Conservation (phyloP, 192 early-diverging fungal species). For the Backusella psychrophila region DNA sequence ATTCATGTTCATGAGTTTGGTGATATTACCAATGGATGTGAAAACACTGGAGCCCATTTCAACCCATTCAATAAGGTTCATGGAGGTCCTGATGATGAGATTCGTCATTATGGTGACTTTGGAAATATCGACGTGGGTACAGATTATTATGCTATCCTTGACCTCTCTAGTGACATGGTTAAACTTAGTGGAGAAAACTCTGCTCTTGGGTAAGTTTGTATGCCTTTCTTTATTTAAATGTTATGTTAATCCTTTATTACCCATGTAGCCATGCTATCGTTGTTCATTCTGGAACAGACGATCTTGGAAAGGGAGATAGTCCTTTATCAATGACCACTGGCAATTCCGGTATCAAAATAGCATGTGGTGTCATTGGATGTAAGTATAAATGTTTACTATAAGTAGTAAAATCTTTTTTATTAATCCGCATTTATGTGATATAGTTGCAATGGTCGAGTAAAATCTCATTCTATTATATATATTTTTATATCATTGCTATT, state of each 20-base stretch:
- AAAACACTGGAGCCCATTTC: constrained; percentile 76
- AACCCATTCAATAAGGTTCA: constrained; percentile 74
- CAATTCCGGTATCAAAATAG: constrained; percentile 77
- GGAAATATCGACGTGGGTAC: constrained; percentile 71
- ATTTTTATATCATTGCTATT: neutral
- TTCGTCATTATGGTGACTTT: constrained; percentile 86
- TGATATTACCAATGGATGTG: constrained; percentile 79
- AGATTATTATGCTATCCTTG: constrained; percentile 48
- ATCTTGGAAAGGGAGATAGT: constrained; percentile 70
- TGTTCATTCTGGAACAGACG: constrained; percentile 76
- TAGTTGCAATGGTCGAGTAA: neutral
- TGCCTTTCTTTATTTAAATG: neutral
- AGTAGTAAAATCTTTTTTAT: neutral
- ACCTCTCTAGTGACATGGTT: constrained; percentile 52
- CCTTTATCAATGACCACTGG: constrained; percentile 70
- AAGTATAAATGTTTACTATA: neutral
- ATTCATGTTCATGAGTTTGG: constrained; percentile 90
- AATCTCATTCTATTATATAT: neutral
- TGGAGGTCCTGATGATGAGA: constrained; percentile 60
- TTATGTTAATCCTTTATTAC: neutral
- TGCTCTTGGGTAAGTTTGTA: constrained; percentile 60
- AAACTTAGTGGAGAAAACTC: constrained; percentile 64
- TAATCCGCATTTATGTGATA: neutral
- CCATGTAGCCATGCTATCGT: constrained; percentile 65
- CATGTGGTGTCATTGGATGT: constrained; percentile 84